phyloP scores from a whole-genome alignment of 148 eudicot genomes.

The Tetragonia tetragonoides region DNA sequence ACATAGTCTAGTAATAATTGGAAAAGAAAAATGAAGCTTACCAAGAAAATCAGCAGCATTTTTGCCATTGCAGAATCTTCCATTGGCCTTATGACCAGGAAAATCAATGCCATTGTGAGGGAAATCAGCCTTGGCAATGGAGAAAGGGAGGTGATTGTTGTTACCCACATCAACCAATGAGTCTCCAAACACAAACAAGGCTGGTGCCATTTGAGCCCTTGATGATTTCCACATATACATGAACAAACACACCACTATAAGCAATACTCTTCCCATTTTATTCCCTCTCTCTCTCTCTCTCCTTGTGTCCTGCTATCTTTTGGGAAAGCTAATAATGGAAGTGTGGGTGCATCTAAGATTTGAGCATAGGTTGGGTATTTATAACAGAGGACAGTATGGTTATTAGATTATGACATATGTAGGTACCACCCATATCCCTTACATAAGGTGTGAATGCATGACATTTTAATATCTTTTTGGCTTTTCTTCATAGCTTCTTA shows the following conservation, averaged over 20 bases:
- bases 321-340: not conserved
- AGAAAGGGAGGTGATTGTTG: constrained; percentile 59
- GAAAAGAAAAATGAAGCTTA: constrained; percentile 11
- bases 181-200: constrained; percentile 79
- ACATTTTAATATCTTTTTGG: not conserved
- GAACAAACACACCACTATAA: not conserved
- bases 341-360: not conserved
- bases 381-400: not conserved
- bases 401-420: not conserved
- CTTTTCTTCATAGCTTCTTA: not conserved
- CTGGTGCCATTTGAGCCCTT: constrained; percentile 44
- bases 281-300: not conserved
- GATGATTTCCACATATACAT: not conserved
- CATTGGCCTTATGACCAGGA: constrained; percentile 62
- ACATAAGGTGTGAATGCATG: constrained; percentile 18
- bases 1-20: not conserved
- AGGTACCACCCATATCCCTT: not conserved
- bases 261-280: not conserved
- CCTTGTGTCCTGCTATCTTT: too few relatives aligned
- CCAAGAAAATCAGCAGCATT: constrained; percentile 91
- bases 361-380: constrained; percentile 6
- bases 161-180: constrained; percentile 87
- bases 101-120: constrained; percentile 83
- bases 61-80: constrained; percentile 80
- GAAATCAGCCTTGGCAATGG: constrained; percentile 74